Conservation (phyloP, 2,329 filamentous ascomycete species). For the Colletotrichum noveboracense region DNA sequence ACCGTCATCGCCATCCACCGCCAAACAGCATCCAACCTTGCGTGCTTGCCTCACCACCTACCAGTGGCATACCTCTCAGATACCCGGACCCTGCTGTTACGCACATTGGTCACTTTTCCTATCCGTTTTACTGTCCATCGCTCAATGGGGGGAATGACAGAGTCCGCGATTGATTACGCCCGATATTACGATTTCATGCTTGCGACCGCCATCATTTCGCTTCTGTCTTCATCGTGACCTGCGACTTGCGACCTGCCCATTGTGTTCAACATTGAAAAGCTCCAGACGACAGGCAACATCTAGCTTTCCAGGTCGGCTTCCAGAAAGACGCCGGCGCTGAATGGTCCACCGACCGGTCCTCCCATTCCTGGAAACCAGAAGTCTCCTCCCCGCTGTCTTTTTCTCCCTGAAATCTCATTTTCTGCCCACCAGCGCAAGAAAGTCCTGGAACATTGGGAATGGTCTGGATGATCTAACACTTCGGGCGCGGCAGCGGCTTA, state of each 20-base stretch:
- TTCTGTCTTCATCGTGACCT: background rate
- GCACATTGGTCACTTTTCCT: background rate
- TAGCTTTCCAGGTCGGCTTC: background rate
- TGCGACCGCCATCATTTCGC: background rate
- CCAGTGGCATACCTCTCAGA: background rate
- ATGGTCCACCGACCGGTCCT: background rate
- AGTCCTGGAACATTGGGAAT: background rate
- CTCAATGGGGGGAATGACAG: background rate
- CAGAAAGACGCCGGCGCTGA: background rate
- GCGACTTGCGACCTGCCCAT: background rate
- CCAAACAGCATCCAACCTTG: conserved; percentile 2
- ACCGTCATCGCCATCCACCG: background rate
- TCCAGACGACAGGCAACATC: background rate
- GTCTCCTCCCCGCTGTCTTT: background rate
- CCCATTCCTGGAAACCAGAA: background rate
- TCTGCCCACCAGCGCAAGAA: background rate
- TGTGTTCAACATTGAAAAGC: background rate
- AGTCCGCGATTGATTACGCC: conserved; percentile 12
- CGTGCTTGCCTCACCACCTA: conserved; percentile 7
- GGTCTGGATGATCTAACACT: background rate
- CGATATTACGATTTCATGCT: conserved; percentile 19
- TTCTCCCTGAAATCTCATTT: background rate
- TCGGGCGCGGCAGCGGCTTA: background rate
- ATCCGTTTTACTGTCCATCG: background rate
- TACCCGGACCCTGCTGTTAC: background rate